A percentile compares a stretch with the other conserved stretches of the same genome.
These are phyloP conservation scores for Coemansia sp. DNA, from an alignment of 192 early-diverging fungal genomes.

Conservation along the genomic window DNA sequence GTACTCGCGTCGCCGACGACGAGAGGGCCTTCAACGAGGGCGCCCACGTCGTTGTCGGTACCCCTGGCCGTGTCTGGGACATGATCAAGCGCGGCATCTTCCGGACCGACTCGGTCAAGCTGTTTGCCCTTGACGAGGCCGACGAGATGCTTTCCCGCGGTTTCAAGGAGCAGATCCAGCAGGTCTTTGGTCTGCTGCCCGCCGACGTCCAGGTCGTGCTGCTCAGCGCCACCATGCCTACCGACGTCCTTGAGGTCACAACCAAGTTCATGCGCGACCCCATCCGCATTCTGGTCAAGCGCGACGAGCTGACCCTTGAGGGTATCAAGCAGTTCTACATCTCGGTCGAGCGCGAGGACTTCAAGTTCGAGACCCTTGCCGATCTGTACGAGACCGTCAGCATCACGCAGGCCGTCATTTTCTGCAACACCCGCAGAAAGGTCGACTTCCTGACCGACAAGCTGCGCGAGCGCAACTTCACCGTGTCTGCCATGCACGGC, in stretches of 20 bases:
- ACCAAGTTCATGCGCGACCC: conserved; percentile 98
- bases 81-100: conserved; percentile 94
- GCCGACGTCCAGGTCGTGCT: conserved; percentile 91
- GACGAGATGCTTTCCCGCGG: conserved; percentile 98
- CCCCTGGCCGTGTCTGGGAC: conserved; percentile 97
- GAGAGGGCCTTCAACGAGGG: conserved; percentile 75
- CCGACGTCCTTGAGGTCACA: conserved; percentile 92
- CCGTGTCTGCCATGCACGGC: conserved; percentile 98
- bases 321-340: conserved; percentile 98
- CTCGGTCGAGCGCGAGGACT: conserved; percentile 98
- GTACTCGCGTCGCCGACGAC: conserved; percentile 91
- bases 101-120: conserved; percentile 82
- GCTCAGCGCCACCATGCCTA: conserved; percentile 95
- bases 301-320: conserved; percentile 93
- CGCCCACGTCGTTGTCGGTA: conserved; percentile 94
- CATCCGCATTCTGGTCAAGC: conserved; percentile 97
- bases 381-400: conserved; percentile 98
- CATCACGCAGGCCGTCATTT: conserved; percentile 98
- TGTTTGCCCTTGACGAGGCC: conserved; percentile 99
- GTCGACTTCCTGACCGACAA: conserved; percentile 99
- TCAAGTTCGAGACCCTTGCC: conserved; percentile 98
- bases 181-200: conserved; percentile 92
- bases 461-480: conserved; percentile 85
- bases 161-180: conserved; percentile 99
- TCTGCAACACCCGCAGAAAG: conserved; percentile 99